Percentiles rank a stretch among this genome's conserved stretches.
Evolutionary conservation across 2,329 filamentous ascomycete genomes (phyloP).

Genomic region (Zalaria obscura): DNA sequence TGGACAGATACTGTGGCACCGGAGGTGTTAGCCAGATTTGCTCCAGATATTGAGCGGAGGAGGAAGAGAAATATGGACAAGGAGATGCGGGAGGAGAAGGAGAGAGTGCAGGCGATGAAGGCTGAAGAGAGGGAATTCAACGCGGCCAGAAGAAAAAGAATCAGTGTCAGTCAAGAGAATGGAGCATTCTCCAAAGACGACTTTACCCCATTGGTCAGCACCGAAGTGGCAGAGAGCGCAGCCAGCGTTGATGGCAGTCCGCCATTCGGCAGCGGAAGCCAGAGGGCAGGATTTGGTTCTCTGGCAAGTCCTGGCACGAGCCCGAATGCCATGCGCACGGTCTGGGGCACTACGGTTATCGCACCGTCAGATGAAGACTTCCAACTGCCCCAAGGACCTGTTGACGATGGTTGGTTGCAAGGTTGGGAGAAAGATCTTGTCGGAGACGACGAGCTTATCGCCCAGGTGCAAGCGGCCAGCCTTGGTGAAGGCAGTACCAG

Average conservation of each 20-base stretch:
- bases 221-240: conserved; percentile 14
- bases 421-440: conserved; percentile 68
- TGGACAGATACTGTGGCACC: conserved; percentile 80
- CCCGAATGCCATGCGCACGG: conserved; percentile 60
- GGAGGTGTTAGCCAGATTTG: conserved; percentile 61
- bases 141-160: conserved; percentile 47
- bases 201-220: conserved; percentile 24
- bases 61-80: conserved; percentile 71
- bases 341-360: conserved; percentile 79
- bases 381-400: conserved; percentile 22
- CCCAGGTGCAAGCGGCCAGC: conserved; percentile 28
- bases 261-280: conserved; percentile 40
- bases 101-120: conserved; percentile 67
- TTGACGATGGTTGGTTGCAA: conserved; percentile 74
- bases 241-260: conserved; percentile 25
- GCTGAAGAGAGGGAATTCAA: conserved; percentile 58
- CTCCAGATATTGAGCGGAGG: conserved; percentile 60
- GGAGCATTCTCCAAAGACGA: conserved; percentile 34
- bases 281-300: conserved; percentile 48
- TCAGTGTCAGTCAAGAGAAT: conserved; percentile 32
- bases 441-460: conserved; percentile 45
- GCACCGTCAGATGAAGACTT: conserved; percentile 43
- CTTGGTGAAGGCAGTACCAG: conserved; percentile 8
- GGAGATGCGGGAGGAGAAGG: conserved; percentile 72
- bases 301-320: conserved; percentile 71